Base-by-base conservation (phyloP, 495 filamentous ascomycete genomes). In the Penicillium canariense region DNA sequence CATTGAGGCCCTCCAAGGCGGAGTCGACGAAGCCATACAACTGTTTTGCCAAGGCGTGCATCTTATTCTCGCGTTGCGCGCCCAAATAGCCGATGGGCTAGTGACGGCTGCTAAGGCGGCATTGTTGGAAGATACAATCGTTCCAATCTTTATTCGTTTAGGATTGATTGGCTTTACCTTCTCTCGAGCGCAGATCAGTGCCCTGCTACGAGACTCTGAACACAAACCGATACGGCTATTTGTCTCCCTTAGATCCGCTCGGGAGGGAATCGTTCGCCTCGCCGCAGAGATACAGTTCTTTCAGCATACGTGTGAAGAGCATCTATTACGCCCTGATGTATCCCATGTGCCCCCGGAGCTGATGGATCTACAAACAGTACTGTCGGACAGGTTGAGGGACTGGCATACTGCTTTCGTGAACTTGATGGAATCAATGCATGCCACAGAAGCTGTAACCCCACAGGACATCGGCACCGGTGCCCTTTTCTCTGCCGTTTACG, bases 1-100 rank as follows among this genome's bases (percentile, higher is more conserved):
- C 59, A 78, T 85, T 32, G 82, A 84, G 58, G 69, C 77, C 26
- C 66, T 85, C 44, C 72, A 77, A 40, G 78, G 74, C 10, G 54
- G 58, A 11, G 23, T 62, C 0, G 58, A 66, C 11, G 68, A 70
- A 14, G 68, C 68, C 2, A 12, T 69, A 6, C 66, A 56, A 15
- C 68, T 77, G 3, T 75, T 70, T 52, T 22, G n/a, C 0, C 73
- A 76, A 31, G 73, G 72, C 0, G 58, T 69, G 15, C 58, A 63
- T 30, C 66, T 76, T 17, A 69, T 74, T 50, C 40, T 53, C 0
- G 44, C 58, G 15, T 39, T 74, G 12, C 71, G 66, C 1, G 54
- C 57, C 8, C 66, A 70, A 35, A 64, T 61, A 34, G 50, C 56
- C 11, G 43, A 11, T 12, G 60, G 67, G 0, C 34, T 43, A 5